A percentile compares a stretch with the other conserved stretches of the same genome.
Evolutionary conservation across 2,329 filamentous ascomycete genomes (phyloP).

Genomic region (Aspergillus sp.): DNA sequence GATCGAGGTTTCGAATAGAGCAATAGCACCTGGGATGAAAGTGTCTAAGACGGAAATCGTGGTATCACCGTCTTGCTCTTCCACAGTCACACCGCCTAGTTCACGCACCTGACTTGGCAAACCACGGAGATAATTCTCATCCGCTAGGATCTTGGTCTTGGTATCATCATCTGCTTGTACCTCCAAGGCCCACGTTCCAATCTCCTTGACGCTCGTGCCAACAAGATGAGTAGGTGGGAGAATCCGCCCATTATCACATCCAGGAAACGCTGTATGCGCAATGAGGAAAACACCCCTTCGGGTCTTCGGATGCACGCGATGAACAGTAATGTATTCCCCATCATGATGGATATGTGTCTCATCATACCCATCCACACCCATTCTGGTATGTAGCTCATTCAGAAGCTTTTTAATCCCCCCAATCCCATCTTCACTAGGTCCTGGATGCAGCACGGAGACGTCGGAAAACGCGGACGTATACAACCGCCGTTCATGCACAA

Average conservation of each 20-base stretch:
- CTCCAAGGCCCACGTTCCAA: conserved; percentile 88
- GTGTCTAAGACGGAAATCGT: conserved; percentile 70
- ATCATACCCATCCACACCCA: conserved; percentile 90
- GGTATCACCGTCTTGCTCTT: conserved; percentile 64
- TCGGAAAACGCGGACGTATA: conserved; percentile 73
- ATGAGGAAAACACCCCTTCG: conserved; percentile 92
- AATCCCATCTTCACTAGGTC: conserved; percentile 71
- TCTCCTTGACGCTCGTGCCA: conserved; percentile 74
- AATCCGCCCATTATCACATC: conserved; percentile 75
- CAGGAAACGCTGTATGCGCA: conserved; percentile 90
- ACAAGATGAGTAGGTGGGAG: conserved; percentile 71
- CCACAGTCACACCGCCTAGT: conserved; percentile 64
- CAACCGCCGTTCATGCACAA: conserved; percentile 77
- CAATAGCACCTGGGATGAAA: conserved; percentile 90
- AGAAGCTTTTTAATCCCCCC: conserved; percentile 84
- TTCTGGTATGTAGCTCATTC: conserved; percentile 88
- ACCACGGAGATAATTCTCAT: conserved; percentile 66
- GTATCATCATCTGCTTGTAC: conserved; percentile 70
- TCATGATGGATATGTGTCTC: conserved; percentile 97
- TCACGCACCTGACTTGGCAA: conserved; percentile 75
- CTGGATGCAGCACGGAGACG: conserved; percentile 44
- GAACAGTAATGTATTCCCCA: conserved; percentile 90
- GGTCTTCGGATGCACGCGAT: conserved; percentile 84
- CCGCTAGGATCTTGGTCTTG: conserved; percentile 55
- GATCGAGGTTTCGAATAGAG: conserved; percentile 93